A percentile compares a stretch with the other conserved stretches of the same genome.
Evolutionary conservation across 2,329 filamentous ascomycete species (phyloP).

Genomic region (Verticillium nonalfalfae): DNA sequence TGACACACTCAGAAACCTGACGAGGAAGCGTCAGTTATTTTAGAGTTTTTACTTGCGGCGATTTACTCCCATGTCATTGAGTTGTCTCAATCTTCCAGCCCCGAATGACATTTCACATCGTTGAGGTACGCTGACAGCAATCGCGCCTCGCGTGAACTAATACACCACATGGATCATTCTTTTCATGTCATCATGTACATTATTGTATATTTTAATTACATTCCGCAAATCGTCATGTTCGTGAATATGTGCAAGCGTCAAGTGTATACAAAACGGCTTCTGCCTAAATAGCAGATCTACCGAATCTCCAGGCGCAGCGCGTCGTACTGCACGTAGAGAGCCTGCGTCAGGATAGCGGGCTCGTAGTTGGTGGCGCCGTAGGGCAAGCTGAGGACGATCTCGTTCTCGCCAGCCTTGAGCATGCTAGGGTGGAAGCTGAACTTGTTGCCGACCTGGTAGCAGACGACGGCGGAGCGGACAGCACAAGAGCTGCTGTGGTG

Average conservation of each 20-base stretch:
- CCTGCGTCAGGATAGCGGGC: constrained; percentile 43
- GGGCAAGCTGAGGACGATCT: constrained; percentile 47
- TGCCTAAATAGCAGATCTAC: constrained; percentile 14
- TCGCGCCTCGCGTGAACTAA: too few species aligned
- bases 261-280: not conserved
- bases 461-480: constrained; percentile 50
- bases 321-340: constrained; percentile 57
- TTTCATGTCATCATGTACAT: not conserved
- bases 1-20: too few species aligned
- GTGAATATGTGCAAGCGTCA: not conserved
- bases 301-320: constrained; percentile 49
- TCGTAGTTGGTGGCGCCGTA: constrained; percentile 50
- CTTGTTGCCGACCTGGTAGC: constrained; percentile 52
- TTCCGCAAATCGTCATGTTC: not conserved
- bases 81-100: too few species aligned
- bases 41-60: too few species aligned
- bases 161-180: too few species aligned
- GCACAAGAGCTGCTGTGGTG: constrained; percentile 52
- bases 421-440: constrained; percentile 43
- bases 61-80: too few species aligned
- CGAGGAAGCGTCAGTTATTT: too few species aligned
- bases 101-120: too few species aligned
- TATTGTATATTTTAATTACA: not conserved
- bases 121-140: too few species aligned
- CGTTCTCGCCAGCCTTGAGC: constrained; percentile 41